These are phyloP conservation scores for Nigrospora oryzae DNA, from an alignment of 2,329 filamentous ascomycete species.

Conservation along the genomic window DNA sequence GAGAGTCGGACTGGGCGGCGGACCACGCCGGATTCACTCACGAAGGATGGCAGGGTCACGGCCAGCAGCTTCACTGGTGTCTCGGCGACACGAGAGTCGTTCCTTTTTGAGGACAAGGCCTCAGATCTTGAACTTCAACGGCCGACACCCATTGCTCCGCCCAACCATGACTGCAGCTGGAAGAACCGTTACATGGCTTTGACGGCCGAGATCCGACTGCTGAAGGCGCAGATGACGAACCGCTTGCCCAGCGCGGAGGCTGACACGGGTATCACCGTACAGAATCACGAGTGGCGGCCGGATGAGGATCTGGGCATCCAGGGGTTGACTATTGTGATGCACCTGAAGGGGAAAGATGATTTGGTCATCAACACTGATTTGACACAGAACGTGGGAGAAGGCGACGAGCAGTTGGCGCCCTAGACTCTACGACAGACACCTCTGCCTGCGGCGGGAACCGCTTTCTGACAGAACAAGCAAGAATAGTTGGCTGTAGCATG, in stretches of 20 bases:
- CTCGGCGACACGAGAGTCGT: neutral
- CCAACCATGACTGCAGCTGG: slow-evolving; percentile 33
- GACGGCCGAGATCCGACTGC: slow-evolving; percentile 29
- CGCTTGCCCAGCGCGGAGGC: neutral
- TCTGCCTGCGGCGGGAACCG: no score
- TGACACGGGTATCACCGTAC: slow-evolving; percentile 3
- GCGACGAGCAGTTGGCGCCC: neutral
- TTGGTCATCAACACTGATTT: slow-evolving; percentile 43
- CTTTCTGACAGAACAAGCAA: no score
- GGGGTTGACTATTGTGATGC: slow-evolving; percentile 42
- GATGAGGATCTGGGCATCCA: slow-evolving; percentile 33
- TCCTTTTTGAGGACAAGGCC: neutral
- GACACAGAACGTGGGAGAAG: slow-evolving; percentile 8
- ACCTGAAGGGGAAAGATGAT: slow-evolving; percentile 39
- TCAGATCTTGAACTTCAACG: slow-evolving; percentile 19
- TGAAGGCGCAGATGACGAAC: slow-evolving; percentile 28
- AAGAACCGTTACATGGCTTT: slow-evolving; percentile 31
- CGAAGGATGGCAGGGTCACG: no score
- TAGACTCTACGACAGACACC: no score
- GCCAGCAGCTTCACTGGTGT: no score
- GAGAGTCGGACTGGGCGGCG: no score
- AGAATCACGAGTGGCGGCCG: slow-evolving; percentile 8
- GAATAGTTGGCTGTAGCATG: no score
- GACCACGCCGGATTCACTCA: no score
- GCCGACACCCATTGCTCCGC: slow-evolving; percentile 24